Evolutionary conservation across 1,139 yeast genomes (phyloP).

Genomic region (Yamadazyma trypodendri): DNA sequence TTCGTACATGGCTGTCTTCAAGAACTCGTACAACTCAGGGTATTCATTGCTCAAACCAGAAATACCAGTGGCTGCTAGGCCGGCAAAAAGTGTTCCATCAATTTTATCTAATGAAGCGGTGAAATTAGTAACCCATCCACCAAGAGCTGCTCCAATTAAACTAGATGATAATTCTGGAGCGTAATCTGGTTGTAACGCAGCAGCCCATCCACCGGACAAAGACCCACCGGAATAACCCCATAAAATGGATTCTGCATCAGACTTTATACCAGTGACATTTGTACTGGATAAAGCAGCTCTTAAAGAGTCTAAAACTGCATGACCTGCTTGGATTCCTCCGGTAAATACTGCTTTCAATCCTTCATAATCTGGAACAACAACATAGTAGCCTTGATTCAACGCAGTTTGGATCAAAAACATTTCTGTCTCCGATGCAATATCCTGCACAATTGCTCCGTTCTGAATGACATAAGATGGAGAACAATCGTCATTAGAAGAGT

Average conservation of each 20-base stretch:
- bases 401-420: constrained; percentile 23
- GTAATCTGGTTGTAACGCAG: constrained; percentile 28
- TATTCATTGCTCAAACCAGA: constrained; percentile 30
- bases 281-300: constrained; percentile 23
- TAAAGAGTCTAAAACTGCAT: constrained; percentile 28
- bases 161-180: constrained; percentile 28
- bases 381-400: constrained; percentile 30
- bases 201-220: constrained; percentile 35
- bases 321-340: constrained; percentile 29
- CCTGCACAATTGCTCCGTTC: constrained; percentile 20
- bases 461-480: constrained; percentile 31
- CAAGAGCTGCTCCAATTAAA: constrained; percentile 31
- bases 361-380: constrained; percentile 34
- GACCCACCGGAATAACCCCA: constrained; percentile 43
- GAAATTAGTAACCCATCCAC: constrained; percentile 33
- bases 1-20: constrained; percentile 12
- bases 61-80: constrained; percentile 27
- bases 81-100: constrained; percentile 27
- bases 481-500: constrained; percentile 28
- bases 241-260: constrained; percentile 23
- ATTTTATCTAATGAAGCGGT: constrained; percentile 23
- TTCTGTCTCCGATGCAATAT: constrained; percentile 23
- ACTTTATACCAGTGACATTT: constrained; percentile 23
- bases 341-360: constrained; percentile 29
- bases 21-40: constrained; percentile 17